Evolutionary conservation across 2,329 filamentous ascomycete species (phyloP).

Genomic region (Neurospora sp.): DNA sequence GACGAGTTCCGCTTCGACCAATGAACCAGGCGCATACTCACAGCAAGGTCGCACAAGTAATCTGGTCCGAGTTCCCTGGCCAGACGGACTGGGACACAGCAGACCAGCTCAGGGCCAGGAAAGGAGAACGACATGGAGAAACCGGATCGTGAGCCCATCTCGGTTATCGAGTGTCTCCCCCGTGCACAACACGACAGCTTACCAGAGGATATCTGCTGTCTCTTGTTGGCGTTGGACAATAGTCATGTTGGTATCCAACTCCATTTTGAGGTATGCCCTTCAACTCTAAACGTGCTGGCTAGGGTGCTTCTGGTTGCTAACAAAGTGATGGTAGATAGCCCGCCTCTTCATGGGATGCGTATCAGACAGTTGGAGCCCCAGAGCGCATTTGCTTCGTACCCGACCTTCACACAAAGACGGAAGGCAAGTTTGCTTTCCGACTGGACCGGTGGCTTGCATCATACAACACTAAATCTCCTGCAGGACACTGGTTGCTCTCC

Average conservation of each 20-base stretch:
- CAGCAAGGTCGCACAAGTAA: slow-evolving; percentile 14
- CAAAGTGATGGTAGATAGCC: not conserved
- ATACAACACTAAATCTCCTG: not conserved
- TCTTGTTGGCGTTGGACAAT: not conserved
- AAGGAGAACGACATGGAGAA: not conserved
- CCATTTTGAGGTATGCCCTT: not conserved
- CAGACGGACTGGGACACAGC: not conserved
- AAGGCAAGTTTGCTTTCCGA: not conserved
- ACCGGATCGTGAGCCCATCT: not conserved
- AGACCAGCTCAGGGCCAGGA: not conserved
- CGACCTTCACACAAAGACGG: not conserved
- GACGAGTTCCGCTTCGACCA: slow-evolving; percentile 9
- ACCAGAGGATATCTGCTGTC: not conserved
- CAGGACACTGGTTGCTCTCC: not conserved
- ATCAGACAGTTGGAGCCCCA: not conserved
- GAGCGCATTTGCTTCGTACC: not conserved
- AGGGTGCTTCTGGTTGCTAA: not conserved
- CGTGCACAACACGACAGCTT: not conserved
- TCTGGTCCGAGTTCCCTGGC: slow-evolving; percentile 11
- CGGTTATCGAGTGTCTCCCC: not conserved
- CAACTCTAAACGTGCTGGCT: not conserved
- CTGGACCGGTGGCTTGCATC: not conserved
- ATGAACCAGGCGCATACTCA: slow-evolving; percentile 8
- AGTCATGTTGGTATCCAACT: not conserved
- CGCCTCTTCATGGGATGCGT: not conserved